A percentile compares a stretch with the other conserved stretches of the same genome.
Conservation (phyloP, 78 protist genomes). For the Acrasis kona region DNA sequence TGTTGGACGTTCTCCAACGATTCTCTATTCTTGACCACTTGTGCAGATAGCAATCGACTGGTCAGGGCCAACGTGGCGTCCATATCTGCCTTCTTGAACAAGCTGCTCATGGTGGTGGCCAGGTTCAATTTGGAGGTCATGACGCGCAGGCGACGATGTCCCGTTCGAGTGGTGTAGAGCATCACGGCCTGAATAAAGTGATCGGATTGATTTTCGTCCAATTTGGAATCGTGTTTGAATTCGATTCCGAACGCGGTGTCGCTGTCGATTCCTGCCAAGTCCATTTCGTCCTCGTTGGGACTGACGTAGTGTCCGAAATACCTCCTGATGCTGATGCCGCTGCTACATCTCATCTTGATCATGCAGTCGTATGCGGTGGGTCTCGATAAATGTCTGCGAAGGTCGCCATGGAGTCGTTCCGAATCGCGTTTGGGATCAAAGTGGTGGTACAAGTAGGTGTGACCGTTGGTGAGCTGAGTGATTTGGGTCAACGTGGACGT, state of each 20-base stretch:
- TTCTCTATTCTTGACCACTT: background rate
- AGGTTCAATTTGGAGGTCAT: background rate
- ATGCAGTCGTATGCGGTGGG: background rate
- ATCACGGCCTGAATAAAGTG: background rate
- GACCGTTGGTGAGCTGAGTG: background rate
- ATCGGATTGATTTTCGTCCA: background rate
- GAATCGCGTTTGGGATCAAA: background rate
- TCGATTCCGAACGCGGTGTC: background rate
- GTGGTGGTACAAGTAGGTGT: background rate
- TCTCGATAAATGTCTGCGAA: background rate
- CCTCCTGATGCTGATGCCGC: background rate
- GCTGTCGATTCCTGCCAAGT: background rate
- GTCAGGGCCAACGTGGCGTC: background rate
- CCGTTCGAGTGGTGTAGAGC: background rate
- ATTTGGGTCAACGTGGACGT: background rate
- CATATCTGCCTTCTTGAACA: background rate
- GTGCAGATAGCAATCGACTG: background rate
- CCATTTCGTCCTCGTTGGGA: background rate
- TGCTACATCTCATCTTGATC: background rate
- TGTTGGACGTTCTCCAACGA: background rate
- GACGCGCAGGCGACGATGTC: background rate
- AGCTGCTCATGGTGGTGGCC: background rate
- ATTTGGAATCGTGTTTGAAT: background rate
- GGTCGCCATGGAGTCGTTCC: background rate
- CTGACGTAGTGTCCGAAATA: background rate